Percentiles rank a stretch among this genome's conserved stretches.
Conservation (phyloP, 2,329 filamentous ascomycete species). For the Dactylellina drechsleri region DNA sequence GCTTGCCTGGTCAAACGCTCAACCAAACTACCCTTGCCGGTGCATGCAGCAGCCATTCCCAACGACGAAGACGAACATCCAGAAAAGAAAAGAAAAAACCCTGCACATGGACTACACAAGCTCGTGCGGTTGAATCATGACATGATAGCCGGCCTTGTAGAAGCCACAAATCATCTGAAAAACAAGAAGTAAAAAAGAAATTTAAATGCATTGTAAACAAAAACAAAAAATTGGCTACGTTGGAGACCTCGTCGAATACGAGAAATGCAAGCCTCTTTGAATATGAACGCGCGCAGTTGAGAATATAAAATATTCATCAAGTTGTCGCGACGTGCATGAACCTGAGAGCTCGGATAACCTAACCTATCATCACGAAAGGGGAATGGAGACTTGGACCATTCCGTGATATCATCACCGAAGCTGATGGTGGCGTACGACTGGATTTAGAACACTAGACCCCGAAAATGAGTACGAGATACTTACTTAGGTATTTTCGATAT, state of each 20-base stretch:
- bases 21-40: constrained; percentile 29
- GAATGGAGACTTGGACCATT: constrained; percentile 3
- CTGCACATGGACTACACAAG: constrained; percentile 32
- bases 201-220: constrained; percentile 36
- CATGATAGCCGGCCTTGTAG: not conserved
- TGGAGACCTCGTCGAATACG: constrained; percentile 15
- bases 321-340: not conserved
- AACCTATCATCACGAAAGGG: not conserved
- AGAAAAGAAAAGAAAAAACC: constrained; percentile 17
- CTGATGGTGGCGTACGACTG: not conserved
- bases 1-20: constrained; percentile 1
- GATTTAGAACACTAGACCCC: too few relatives aligned
- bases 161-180: constrained; percentile 13
- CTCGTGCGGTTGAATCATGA: constrained; percentile 44
- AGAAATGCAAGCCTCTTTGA: not conserved
- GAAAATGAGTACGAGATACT: too few relatives aligned
- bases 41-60: constrained; percentile 2
- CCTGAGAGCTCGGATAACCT: not conserved
- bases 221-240: not conserved
- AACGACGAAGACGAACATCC: constrained; percentile 5
- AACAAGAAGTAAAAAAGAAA: constrained; percentile 18
- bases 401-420: constrained; percentile 43
- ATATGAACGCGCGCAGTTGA: not conserved
- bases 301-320: too few relatives aligned
- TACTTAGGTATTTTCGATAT: too few relatives aligned